A percentile compares a stretch with the other conserved stretches of the same genome.
phyloP scores from a whole-genome alignment of 495 filamentous ascomycete species.

The Chaetomium fimeti region DNA sequence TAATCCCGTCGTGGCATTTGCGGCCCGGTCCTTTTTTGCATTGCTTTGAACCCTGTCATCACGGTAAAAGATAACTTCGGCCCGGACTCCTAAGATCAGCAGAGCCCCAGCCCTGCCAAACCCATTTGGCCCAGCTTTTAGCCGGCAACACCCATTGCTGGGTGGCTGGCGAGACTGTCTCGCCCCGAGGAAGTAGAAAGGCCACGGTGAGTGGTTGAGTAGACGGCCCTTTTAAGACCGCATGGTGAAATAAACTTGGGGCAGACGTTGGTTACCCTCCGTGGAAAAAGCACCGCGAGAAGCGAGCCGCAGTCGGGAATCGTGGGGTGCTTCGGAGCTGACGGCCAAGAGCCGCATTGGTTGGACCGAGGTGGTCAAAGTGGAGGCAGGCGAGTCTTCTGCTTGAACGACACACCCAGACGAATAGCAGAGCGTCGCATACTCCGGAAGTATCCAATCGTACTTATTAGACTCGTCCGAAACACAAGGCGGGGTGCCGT shows the following conservation, averaged over 20 bases:
- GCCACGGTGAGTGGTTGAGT: not conserved
- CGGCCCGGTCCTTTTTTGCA: not conserved
- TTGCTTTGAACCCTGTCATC: conserved; percentile 2
- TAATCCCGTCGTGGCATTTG: not conserved
- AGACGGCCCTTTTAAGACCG: not conserved
- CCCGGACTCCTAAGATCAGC: not conserved
- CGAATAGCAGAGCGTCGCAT: no score
- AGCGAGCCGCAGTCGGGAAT: not conserved
- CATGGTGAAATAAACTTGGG: not conserved
- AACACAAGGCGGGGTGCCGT: no score
- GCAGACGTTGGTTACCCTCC: not conserved
- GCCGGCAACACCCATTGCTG: not conserved
- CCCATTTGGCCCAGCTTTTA: not conserved
- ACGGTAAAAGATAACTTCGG: conserved; percentile 1
- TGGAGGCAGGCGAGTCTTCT: not conserved
- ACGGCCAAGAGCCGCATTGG: conserved; percentile 3
- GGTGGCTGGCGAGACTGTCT: not conserved
- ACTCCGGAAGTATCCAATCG: no score
- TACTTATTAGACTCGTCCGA: no score
- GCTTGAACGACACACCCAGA: no score
- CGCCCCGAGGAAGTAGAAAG: not conserved
- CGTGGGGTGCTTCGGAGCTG: not conserved
- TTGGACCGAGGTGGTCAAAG: not conserved
- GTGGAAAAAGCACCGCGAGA: not conserved
- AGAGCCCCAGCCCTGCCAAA: not conserved